Evolutionary conservation across 179 eudicot species (phyloP), one percentile per base, ranked within the genome.

Genomic region (Heliamphora pulchella): DNA sequence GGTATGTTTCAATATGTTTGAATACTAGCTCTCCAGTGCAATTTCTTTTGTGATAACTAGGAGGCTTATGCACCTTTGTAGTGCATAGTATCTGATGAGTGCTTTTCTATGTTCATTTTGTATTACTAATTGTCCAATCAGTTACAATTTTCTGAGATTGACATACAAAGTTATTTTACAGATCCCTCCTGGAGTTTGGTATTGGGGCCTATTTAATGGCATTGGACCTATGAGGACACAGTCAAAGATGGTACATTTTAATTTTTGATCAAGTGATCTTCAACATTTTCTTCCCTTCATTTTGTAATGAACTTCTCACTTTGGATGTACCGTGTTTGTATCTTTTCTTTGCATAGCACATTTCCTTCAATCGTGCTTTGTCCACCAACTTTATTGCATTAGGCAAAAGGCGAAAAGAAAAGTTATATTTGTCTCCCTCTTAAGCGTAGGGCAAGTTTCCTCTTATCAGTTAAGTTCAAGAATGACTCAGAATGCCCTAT

Each of bases 161-260:
- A 84, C 70, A 14, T 71, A 59, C 59, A 59, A 65, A 71, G 54
- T 77, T 86, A 75, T 75, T 84, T 0, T 82, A 83, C 90, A 96
- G 99, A 92, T 96, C 83, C 78, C 88, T 80, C 90, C 97, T 9
- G 98, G 99, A 67, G 86, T 85, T 55, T 94, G 94, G 98, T 94
- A 87, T 82, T 83, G 89, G 84, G 99, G 98, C 68, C 78, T 96
- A 53, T 96, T 94, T 79, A 96, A 96, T 77, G 99, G 98, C 81
- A 87, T 94, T 59, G 99, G 99, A 78, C 89, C 91, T 63, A 58
- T 75, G 79, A 87, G 97, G 86, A 96, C 99, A 39, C 99, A 91
- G 76, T 90, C 96, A 80, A 96, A 96, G 84, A 96, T 96, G 99
- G 99, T 94, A 89, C 71, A 41, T 18, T 80, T 47, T 51, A 44